Evolutionary conservation across 352 stramenopile genomes (phyloP), one percentile per base, ranked within the genome.

Genomic region (Aphanomyces cochlioides): DNA sequence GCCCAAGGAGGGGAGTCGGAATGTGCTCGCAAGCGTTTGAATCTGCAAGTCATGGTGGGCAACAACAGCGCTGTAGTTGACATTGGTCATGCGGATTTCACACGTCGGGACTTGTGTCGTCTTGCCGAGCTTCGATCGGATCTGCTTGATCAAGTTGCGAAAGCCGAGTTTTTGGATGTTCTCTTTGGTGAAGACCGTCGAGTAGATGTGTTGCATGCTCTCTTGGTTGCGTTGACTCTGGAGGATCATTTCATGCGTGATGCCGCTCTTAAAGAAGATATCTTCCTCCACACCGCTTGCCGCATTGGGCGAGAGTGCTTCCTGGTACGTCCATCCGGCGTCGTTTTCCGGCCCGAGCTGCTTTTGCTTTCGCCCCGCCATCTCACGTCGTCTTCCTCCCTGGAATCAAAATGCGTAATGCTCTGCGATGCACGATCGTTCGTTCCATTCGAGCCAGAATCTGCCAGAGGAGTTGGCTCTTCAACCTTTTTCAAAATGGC

Each of bases 81-180:
- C 63, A 15, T 8, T 61, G 19, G 12, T 69, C 15, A 69, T 15
- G 36, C 63, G 63, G 7, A 69, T 43, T 39, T 69, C 63, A 43
- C 63, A 69, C 7, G 63, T 69, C 13, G 63, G 63, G 15, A 69
- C 7, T 34, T 50, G 15, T 10, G 63, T 36, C 13, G 47, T 47
- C 13, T 65, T 61, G 63, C 63, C 63, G 15, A 69, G 10, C 45
- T 69, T 69, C 17, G 10, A 17, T 38, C 63, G 59, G 10, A 67
- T 67, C 21, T 67, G 59, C 47, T 67, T 67, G 19, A 67, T 67
- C 37, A 67, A 36, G 61, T 61, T 69, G 40, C 61, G 63, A n/a
- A 69, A 69, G 3, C 63, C 63, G 13, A 69, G 28, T 39, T 69
- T 69, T 58, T 69, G 63, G 45, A 69, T 69, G 50, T 69, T 69